Percentiles rank a stretch among this genome's conserved stretches.
phyloP scores from a whole-genome alignment of 805 yeast species.

The Lipomyces sp. region DNA sequence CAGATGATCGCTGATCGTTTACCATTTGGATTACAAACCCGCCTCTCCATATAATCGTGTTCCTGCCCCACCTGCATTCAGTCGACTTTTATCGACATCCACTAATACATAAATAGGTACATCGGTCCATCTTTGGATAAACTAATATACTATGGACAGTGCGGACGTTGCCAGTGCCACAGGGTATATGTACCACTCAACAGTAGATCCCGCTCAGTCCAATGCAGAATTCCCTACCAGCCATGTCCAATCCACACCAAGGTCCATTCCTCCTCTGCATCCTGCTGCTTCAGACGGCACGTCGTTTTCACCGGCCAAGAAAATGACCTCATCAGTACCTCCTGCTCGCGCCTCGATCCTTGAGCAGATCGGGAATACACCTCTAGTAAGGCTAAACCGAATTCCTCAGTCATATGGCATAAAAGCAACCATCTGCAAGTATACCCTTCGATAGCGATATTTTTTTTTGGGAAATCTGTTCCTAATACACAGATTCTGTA shows the following conservation, averaged over 20 bases:
- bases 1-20: background rate
- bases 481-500: conserved; percentile 42
- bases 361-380: conserved; percentile 85
- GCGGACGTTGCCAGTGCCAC: background rate
- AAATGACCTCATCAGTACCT: conserved; percentile 39
- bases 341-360: conserved; percentile 59
- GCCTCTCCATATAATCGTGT: background rate
- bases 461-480: background rate
- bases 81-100: background rate
- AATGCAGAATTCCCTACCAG: background rate
- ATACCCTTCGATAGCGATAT: background rate
- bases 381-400: conserved; percentile 72
- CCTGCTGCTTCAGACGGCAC: background rate
- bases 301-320: background rate
- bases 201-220: background rate
- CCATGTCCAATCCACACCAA: background rate
- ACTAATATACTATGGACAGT: background rate
- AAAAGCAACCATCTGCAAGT: conserved; percentile 55
- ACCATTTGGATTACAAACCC: background rate
- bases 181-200: background rate
- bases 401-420: conserved; percentile 78
- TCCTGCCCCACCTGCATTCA: too few species aligned
- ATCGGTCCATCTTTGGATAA: too few species aligned
- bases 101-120: background rate
- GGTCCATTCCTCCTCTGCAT: background rate